Base-by-base conservation (phyloP, 352 stramenopile species). In the Phytophthora fragariaefolia region DNA sequence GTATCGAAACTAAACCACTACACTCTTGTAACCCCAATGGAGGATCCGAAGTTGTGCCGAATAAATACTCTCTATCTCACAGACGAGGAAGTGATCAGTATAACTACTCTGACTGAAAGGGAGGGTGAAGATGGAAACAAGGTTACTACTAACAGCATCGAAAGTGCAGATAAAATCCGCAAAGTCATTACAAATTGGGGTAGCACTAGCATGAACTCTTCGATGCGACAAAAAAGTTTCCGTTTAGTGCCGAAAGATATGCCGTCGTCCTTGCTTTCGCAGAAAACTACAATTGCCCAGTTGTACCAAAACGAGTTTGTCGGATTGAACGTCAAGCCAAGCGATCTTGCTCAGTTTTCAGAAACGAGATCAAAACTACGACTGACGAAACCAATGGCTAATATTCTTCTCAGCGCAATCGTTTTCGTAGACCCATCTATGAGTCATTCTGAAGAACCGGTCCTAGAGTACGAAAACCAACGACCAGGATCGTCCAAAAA, bases 41-140 rank as follows among this genome's bases (percentile, higher is more conserved):
- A 90, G 2, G 69, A 71, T 17, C 53, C 48, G 10, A 65, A 66
- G 15, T 27, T 26, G 0, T 76, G 45, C 13, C 75, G 55, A 22
- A 74, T 89, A 52, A 92, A 91, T 28, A 22, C 80, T 10, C 61
- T 91, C 6, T 92, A 90, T 27, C 26, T 92, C 6, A 80, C 66
- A 1, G 79, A 91, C 15, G 79, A 90, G 20, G 84, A 92, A 55
- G 63, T 88, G 15, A n/a, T 40, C 24, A 58, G 34, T 5, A 50
- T 72, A 7, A 55, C 70, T 0, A 52, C 61, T 3, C 23, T 30
- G 22, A n/a, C 36, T 6, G 60, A 46, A 24, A 53, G 13, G 18
- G 56, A 59, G 27, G 36, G 12, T 30, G 52, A 53, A 38, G 53
- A 64, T 2, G 20, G 27, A 8, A 27, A 47, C 18, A 22, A 12